These are phyloP conservation scores for Fusarium coffeatum DNA, from an alignment of 2,329 filamentous ascomycete species.

Conservation along the genomic window DNA sequence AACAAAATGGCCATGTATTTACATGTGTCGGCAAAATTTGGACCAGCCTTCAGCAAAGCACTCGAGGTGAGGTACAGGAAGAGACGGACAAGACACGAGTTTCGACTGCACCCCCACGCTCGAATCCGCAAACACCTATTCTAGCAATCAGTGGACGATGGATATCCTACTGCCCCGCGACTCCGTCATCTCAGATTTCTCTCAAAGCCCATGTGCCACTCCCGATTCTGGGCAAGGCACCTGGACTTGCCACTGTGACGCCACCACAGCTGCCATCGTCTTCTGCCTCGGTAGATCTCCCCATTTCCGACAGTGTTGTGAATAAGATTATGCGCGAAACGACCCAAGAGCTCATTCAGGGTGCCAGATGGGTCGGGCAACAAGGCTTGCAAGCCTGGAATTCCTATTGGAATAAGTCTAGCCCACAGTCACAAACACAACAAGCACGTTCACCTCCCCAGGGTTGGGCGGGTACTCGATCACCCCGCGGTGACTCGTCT, in stretches of 20 bases:
- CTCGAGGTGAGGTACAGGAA: conserved; percentile 60
- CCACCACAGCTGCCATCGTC: conserved; percentile 76
- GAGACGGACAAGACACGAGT: conserved; percentile 58
- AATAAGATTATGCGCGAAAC: conserved; percentile 83
- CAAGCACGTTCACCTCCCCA: conserved; percentile 59
- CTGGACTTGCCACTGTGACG: conserved; percentile 69
- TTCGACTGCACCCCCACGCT: conserved; percentile 53
- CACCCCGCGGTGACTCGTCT: conserved; percentile 59
- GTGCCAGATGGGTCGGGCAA: conserved; percentile 80
- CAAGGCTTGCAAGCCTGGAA: conserved; percentile 83
- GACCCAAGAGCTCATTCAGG: conserved; percentile 80
- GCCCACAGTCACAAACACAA: conserved; percentile 57
- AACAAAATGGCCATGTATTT: conserved; percentile 60
- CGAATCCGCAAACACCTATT: conserved; percentile 69
- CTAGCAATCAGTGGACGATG: conserved; percentile 77
- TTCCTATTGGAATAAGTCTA: conserved; percentile 77
- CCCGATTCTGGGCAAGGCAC: conserved; percentile 64
- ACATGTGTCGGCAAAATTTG: conserved; percentile 88
- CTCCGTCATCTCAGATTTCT: conserved; percentile 76
- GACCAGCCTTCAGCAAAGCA: conserved; percentile 80
- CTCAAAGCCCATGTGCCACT: conserved; percentile 74
- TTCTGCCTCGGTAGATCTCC: conserved; percentile 77
- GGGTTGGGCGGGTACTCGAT: conserved; percentile 60
- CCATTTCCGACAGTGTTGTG: conserved; percentile 76
- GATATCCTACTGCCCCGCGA: conserved; percentile 80